These are phyloP conservation scores for Pyrenophora graminea DNA, from an alignment of 2,329 filamentous ascomycete species.

Conservation along the genomic window DNA sequence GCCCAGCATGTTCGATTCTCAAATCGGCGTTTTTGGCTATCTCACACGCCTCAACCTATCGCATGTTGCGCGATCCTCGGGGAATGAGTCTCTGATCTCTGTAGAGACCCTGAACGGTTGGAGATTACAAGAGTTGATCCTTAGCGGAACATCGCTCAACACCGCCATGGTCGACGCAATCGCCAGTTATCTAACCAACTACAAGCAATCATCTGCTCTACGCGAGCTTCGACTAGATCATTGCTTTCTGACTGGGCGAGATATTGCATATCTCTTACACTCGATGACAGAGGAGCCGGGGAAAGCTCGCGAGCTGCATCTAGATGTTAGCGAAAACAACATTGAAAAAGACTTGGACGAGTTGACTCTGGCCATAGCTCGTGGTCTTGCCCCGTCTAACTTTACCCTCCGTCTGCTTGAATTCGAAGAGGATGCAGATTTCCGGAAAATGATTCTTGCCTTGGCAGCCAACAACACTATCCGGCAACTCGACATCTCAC, in stretches of 20 bases:
- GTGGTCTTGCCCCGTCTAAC: conserved; percentile 62
- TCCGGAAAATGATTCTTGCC: conserved; percentile 65
- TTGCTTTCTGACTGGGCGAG: conserved; percentile 66
- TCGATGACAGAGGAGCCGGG: conserved; percentile 61
- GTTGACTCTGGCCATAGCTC: conserved; percentile 57
- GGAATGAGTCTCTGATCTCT: conserved; percentile 65
- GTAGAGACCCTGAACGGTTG: conserved; percentile 69
- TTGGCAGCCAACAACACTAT: conserved; percentile 66
- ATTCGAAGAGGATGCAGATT: conserved; percentile 67
- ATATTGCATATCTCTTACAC: conserved; percentile 67
- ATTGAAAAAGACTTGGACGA: conserved; percentile 58
- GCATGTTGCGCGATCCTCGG: conserved; percentile 66
- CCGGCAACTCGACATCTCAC: conserved; percentile 69
- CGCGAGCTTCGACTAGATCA: conserved; percentile 68
- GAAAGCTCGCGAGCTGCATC: conserved; percentile 61
- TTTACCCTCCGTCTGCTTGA: conserved; percentile 71
- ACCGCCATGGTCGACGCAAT: conserved; percentile 67
- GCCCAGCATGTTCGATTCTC: conserved; percentile 66
- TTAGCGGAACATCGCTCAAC: conserved; percentile 68
- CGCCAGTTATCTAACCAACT: conserved; percentile 64
- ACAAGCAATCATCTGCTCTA: conserved; percentile 62
- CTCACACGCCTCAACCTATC: conserved; percentile 70
- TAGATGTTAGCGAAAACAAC: conserved; percentile 68
- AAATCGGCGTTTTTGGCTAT: conserved; percentile 68
- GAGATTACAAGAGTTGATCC: conserved; percentile 66